phyloP scores from a whole-genome alignment of 2,329 filamentous ascomycete genomes.

The Hortaea werneckii region DNA sequence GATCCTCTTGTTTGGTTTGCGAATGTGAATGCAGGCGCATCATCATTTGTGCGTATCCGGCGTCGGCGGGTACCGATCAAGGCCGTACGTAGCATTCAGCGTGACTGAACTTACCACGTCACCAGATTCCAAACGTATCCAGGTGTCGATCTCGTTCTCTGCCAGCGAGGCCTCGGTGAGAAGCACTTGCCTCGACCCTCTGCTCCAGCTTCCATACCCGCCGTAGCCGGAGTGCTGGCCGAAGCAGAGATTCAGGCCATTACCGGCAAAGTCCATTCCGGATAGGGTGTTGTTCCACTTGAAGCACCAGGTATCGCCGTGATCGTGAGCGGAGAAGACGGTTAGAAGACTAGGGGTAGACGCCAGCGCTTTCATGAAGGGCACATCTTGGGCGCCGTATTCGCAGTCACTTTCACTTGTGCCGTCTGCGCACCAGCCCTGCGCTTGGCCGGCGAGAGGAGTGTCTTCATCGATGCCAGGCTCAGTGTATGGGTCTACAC shows the following conservation, averaged over 20 bases:
- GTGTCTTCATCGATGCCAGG: slow-evolving; percentile 39
- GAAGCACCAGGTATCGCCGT: slow-evolving; percentile 32
- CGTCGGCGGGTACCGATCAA: slow-evolving; percentile 19
- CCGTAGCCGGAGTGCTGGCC: slow-evolving; percentile 23
- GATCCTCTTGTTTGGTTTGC: too few relatives aligned
- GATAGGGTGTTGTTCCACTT: slow-evolving; percentile 19
- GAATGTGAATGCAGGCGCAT: too few relatives aligned
- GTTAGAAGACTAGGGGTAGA: slow-evolving; percentile 46
- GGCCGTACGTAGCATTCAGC: slow-evolving; percentile 22
- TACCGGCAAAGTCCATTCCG: slow-evolving; percentile 20
- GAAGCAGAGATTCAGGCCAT: slow-evolving; percentile 25
- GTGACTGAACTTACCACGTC: slow-evolving; percentile 18
- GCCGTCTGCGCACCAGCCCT: slow-evolving; percentile 26
- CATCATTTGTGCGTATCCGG: slow-evolving; percentile 6
- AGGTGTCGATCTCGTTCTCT: slow-evolving; percentile 18
- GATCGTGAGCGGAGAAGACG: slow-evolving; percentile 57
- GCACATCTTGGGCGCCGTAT: slow-evolving; percentile 42
- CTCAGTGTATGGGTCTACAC: slow-evolving; percentile 34
- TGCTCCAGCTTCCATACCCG: slow-evolving; percentile 25
- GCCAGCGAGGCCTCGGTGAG: slow-evolving; percentile 14
- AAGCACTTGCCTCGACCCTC: slow-evolving; percentile 21
- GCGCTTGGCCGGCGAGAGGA: slow-evolving; percentile 33
- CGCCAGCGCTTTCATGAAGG: slow-evolving; percentile 54
- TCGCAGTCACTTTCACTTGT: slow-evolving; percentile 15
- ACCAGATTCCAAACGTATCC: slow-evolving; percentile 24